Conservation (phyloP, 2,329 filamentous ascomycete genomes). For the Colletotrichum sp. region DNA sequence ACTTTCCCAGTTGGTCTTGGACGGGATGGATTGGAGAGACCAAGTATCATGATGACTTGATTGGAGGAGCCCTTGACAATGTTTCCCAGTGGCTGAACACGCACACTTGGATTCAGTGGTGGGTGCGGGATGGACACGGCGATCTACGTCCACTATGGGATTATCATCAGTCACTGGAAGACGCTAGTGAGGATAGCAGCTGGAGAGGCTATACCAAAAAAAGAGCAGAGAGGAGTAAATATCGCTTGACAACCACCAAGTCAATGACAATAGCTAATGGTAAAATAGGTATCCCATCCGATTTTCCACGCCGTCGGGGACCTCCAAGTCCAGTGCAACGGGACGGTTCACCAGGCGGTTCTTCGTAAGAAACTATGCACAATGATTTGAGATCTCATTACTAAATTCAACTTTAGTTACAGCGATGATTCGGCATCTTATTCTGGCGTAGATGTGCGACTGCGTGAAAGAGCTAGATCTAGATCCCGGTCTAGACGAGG, state of each 20-base stretch:
- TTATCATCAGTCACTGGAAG: background rate
- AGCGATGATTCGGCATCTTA: background rate
- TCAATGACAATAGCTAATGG: background rate
- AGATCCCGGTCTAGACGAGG: background rate
- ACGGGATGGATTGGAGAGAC: conserved; percentile 32
- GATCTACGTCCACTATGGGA: conserved; percentile 34
- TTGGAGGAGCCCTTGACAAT: conserved; percentile 30
- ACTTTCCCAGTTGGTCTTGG: conserved; percentile 42
- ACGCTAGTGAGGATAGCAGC: background rate
- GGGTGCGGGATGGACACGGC: conserved; percentile 34
- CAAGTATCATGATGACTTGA: conserved; percentile 23
- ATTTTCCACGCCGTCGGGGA: background rate
- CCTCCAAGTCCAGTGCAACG: background rate
- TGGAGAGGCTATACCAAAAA: conserved; percentile 1
- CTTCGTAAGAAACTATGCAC: background rate
- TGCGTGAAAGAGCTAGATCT: background rate
- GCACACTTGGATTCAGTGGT: conserved; percentile 42
- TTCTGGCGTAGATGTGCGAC: background rate
- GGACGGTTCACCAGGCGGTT: background rate
- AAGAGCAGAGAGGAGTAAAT: background rate
- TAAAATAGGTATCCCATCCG: background rate
- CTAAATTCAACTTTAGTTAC: background rate
- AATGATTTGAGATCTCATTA: background rate
- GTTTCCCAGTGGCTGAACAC: conserved; percentile 35
- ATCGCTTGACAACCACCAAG: accelerated